Conservation (phyloP, 2,329 filamentous ascomycete species). For the Colletotrichum cuscutae region DNA sequence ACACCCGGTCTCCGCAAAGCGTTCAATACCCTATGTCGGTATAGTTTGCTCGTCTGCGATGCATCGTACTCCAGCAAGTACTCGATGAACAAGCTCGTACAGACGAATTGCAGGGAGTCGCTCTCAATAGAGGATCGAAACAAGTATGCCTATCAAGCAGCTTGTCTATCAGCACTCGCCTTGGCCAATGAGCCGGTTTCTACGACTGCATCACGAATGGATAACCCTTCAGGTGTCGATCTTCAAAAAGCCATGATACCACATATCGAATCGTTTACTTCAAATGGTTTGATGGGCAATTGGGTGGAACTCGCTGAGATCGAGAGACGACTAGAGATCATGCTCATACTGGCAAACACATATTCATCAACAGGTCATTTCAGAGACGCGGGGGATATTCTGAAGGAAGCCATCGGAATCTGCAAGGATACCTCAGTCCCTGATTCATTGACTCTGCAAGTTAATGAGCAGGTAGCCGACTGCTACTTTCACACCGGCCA, state of each 20-base stretch:
- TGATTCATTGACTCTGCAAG: not conserved
- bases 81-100: not conserved
- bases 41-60: not conserved
- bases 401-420: not conserved
- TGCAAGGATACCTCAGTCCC: not conserved
- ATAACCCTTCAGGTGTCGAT: not conserved
- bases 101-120: not conserved
- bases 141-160: not conserved
- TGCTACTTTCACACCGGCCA: not conserved
- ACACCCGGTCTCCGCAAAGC: not conserved
- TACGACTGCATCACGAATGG: not conserved
- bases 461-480: not conserved
- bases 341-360: not conserved
- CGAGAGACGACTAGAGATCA: not conserved
- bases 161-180: not conserved
- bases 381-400: not conserved
- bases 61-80: not conserved
- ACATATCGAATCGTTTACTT: not conserved
- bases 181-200: not conserved
- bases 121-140: not conserved
- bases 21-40: not conserved
- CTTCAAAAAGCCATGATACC: not conserved
- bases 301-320: not conserved
- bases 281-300: not conserved
- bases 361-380: not conserved